Evolutionary conservation across 2,329 filamentous ascomycete genomes (phyloP).

Genomic region (Catunica adiposa): DNA sequence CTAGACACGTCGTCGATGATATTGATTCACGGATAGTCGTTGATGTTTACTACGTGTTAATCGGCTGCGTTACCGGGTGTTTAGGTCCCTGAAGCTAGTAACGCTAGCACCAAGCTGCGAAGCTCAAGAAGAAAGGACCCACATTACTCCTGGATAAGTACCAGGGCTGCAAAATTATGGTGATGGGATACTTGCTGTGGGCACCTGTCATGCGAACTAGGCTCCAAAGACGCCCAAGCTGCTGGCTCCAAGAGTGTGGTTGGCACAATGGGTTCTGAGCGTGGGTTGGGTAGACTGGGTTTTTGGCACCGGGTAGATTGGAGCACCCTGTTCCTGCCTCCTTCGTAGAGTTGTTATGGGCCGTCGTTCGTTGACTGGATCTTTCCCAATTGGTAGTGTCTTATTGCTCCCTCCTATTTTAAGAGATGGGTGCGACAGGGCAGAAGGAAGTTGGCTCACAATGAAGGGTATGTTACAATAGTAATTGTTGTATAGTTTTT

Average conservation of each 20-base stretch:
- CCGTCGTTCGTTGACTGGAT: no score
- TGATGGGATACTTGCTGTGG: no score
- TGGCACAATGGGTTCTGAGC: neutral
- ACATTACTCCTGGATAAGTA: neutral
- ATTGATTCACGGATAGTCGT: neutral
- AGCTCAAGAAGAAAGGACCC: neutral
- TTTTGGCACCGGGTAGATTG: neutral
- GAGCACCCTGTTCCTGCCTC: conserved; percentile 1
- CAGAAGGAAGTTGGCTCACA: no score
- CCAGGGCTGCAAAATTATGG: no score
- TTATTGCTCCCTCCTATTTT: no score
- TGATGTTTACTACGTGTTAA: neutral
- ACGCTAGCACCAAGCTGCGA: no score
- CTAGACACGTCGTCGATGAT: neutral
- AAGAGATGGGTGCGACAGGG: no score
- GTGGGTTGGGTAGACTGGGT: neutral
- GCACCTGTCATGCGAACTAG: no score
- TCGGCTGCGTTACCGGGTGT: neutral
- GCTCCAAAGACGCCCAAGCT: neutral
- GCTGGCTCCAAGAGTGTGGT: neutral
- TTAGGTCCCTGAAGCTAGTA: neutral
- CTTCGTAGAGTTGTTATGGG: neutral
- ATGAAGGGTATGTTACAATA: no score
- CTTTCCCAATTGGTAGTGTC: no score
- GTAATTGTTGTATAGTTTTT: no score